phyloP scores from a whole-genome alignment of 2,329 filamentous ascomycete genomes.

The Cordyceps farinosa region DNA sequence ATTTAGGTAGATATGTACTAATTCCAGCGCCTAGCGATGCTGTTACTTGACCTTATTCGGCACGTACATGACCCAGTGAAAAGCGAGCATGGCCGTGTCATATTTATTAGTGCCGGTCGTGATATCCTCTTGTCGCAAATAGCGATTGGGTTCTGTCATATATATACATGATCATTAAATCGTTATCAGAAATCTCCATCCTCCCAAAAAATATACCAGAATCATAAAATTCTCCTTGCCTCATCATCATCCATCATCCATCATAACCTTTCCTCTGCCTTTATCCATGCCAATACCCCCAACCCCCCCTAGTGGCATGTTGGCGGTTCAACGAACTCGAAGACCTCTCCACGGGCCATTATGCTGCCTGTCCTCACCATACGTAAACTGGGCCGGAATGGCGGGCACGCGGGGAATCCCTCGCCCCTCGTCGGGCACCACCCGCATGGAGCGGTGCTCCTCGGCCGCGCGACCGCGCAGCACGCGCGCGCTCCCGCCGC shows the following conservation, averaged over 20 bases:
- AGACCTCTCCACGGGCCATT: conserved; percentile 30
- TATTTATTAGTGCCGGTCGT: neutral
- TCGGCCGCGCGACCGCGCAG: conserved; percentile 26
- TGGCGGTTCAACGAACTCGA: neutral
- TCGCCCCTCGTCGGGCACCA: conserved; percentile 44
- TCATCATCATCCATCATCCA: neutral
- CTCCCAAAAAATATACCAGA: neutral
- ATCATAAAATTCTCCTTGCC: neutral
- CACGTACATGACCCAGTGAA: neutral
- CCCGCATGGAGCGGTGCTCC: conserved; percentile 32
- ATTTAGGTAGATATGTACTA: conserved; percentile 16
- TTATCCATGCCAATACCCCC: neutral
- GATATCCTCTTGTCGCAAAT: neutral
- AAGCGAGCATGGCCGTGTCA: neutral
- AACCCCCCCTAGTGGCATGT: no score
- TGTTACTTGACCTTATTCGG: neutral
- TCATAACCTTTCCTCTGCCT: no score
- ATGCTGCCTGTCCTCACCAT: conserved; percentile 35
- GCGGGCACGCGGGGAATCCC: conserved; percentile 44
- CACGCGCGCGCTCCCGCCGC: conserved; percentile 23
- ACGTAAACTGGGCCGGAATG: conserved; percentile 42
- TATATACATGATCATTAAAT: conserved; percentile 10
- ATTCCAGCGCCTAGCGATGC: conserved; percentile 6
- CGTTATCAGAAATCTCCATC: neutral
- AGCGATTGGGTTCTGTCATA: neutral